Evolutionary conservation across 192 early-diverging fungal species (phyloP), one percentile per base, ranked within the genome.

Genomic region (Coemansia sp.): DNA sequence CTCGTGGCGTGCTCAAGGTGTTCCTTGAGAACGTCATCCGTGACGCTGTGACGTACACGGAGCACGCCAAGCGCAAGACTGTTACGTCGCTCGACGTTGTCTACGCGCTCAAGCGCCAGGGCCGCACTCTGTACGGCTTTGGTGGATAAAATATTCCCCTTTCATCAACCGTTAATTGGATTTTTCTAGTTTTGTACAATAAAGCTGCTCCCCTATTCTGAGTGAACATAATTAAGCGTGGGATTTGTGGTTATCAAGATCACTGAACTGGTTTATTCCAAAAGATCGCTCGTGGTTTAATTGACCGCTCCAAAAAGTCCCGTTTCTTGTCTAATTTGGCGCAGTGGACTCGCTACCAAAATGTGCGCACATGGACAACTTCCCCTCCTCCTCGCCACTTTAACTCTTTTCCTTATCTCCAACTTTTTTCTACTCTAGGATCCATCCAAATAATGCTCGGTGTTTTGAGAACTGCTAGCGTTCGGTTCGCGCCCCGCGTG

Each of bases 21-120:
- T 98, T 98, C 87, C 91, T 98, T 70, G 96, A 98, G 86, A 94
- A 95, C 86, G 96, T 98, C 83, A 98, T 98, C 83, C 90, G 96
- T 70, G 96, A 98, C 79, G 91, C 96, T 57, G 96, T 98, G 75
- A 98, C 96, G 75, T 98, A 98, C 89, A 96, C 96, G 67, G 94
- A 98, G 82, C 96, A 98, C 90, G 96, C 93, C 55, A 69, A 69
- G 67, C 67, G 67, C 67, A 69, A 95, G 93, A 98, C 96, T 73
- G 96, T 98, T 76, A 99, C 97, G 56, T 97, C 96, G 41, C 88
- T 99, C 45, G 97, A 99, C 83, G 97, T 99, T 49, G 95, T 99
- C 83, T 98, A 98, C 82, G 92, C 93, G 29, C 88, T 97, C 85
- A 97, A 97, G 87, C 87, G 93, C 79, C 94, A 97, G 85, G 94